A percentile compares a stretch with the other conserved stretches of the same genome.
Conservation (phyloP, 2,329 filamentous ascomycete species). For the Clarireedia sp. region DNA sequence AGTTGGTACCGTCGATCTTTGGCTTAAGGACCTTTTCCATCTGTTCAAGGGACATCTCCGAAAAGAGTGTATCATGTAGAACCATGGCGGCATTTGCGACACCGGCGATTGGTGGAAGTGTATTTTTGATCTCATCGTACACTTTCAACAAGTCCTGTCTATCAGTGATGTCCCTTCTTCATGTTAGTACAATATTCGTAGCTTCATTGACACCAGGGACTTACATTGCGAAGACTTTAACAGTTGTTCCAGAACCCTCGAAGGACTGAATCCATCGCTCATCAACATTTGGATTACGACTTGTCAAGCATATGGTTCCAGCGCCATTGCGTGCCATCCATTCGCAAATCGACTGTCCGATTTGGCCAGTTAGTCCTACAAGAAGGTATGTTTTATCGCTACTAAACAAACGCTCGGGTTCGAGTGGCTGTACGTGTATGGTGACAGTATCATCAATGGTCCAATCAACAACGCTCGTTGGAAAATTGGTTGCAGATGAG, state of each 20-base stretch:
- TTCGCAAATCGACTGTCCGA: conserved; percentile 32
- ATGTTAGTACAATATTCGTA: no score
- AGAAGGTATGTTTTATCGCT: conserved; percentile 27
- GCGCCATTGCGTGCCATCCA: conserved; percentile 36
- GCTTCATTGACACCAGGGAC: no score
- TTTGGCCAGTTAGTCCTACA: conserved; percentile 20
- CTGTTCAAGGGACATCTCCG: conserved; percentile 24
- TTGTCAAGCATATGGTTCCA: conserved; percentile 18
- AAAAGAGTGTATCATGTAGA: conserved; percentile 15
- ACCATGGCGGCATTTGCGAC: conserved; percentile 39
- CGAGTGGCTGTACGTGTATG: background rate
- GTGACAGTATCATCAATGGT: background rate
- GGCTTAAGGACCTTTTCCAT: conserved; percentile 26
- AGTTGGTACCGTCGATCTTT: conserved; percentile 30
- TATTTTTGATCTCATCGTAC: background rate
- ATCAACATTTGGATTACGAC: conserved; percentile 28
- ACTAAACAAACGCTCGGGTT: background rate
- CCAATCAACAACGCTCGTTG: background rate
- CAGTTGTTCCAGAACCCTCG: background rate
- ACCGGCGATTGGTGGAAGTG: conserved; percentile 31
- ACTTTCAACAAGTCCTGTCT: background rate
- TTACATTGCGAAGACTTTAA: background rate
- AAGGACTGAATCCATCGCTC: conserved; percentile 25
- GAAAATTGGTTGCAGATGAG: background rate
- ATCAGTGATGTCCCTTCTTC: background rate